phyloP scores from a whole-genome alignment of 495 filamentous ascomycete genomes.

The Xylaria venustula region DNA sequence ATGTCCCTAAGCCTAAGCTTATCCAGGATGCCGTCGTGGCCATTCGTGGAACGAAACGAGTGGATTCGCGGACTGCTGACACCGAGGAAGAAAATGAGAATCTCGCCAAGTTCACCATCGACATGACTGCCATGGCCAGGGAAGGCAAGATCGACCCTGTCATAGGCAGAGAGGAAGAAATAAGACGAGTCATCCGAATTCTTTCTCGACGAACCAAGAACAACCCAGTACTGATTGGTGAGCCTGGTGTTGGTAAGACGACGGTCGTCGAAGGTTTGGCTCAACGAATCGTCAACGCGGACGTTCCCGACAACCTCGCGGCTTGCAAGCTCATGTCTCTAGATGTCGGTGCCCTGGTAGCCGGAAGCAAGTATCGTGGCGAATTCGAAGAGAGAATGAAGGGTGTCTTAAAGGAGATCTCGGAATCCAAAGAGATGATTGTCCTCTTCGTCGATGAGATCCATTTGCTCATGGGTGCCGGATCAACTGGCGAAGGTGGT shows the following conservation, averaged over 20 bases:
- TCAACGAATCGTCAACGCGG: slow-evolving; percentile 88
- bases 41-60: slow-evolving; percentile 85
- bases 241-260: slow-evolving; percentile 97
- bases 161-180: slow-evolving; percentile 96
- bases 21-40: slow-evolving; percentile 83
- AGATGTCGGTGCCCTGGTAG: slow-evolving; percentile 91
- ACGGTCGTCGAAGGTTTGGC: slow-evolving; percentile 98
- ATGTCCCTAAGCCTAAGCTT: slow-evolving; percentile 87
- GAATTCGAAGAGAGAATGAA: slow-evolving; percentile 99
- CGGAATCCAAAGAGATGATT: slow-evolving; percentile 94
- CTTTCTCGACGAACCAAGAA: slow-evolving; percentile 95
- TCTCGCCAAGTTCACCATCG: slow-evolving; percentile 94
- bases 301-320: slow-evolving; percentile 93
- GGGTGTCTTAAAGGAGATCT: slow-evolving; percentile 94
- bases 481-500: slow-evolving; percentile 87
- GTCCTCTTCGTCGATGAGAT: slow-evolving; percentile 98
- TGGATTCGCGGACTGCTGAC: slow-evolving; percentile 94
- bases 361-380: slow-evolving; percentile 95
- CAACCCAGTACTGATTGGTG: slow-evolving; percentile 91
- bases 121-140: slow-evolving; percentile 90
- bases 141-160: slow-evolving; percentile 98
- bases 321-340: slow-evolving; percentile 90
- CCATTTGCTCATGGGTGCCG: slow-evolving; percentile 96
- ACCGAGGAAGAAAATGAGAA: slow-evolving; percentile 88
- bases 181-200: slow-evolving; percentile 89